These are phyloP conservation scores for Aspergillus udagawae DNA, from an alignment of 2,329 filamentous ascomycete genomes.

Conservation along the genomic window DNA sequence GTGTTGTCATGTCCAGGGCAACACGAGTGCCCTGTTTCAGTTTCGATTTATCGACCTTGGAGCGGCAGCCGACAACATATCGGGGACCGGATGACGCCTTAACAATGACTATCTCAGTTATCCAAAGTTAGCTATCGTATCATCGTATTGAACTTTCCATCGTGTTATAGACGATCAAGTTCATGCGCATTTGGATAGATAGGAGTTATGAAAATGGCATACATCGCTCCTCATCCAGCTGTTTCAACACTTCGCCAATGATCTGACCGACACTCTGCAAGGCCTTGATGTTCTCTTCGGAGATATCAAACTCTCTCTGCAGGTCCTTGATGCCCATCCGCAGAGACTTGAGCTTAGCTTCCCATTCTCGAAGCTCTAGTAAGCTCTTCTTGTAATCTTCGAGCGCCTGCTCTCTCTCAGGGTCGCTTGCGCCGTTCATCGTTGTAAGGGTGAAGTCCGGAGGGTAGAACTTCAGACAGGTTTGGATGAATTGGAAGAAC, in stretches of 20 bases:
- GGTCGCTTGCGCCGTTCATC: constrained; percentile 44
- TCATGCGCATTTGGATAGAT: not conserved
- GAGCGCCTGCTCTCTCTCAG: constrained; percentile 64
- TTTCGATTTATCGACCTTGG: constrained; percentile 95
- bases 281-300: constrained; percentile 99
- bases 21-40: constrained; percentile 98
- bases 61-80: constrained; percentile 97
- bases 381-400: constrained; percentile 75
- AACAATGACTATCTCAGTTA: constrained; percentile 70
- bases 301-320: constrained; percentile 92
- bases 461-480: constrained; percentile 1
- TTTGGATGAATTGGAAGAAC: not conserved
- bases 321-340: constrained; percentile 94
- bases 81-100: constrained; percentile 95
- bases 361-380: constrained; percentile 96
- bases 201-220: constrained; percentile 37
- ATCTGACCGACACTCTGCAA: constrained; percentile 98
- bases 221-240: constrained; percentile 98
- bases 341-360: constrained; percentile 91
- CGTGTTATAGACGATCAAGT: not conserved
- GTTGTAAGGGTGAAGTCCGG: constrained; percentile 15
- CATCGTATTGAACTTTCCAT: not conserved
- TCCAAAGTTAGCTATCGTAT: constrained; percentile 16
- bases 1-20: constrained; percentile 97
- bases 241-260: constrained; percentile 97